These are phyloP conservation scores for Epichloe amarillans DNA, from an alignment of 2,329 filamentous ascomycete species.

Conservation along the genomic window DNA sequence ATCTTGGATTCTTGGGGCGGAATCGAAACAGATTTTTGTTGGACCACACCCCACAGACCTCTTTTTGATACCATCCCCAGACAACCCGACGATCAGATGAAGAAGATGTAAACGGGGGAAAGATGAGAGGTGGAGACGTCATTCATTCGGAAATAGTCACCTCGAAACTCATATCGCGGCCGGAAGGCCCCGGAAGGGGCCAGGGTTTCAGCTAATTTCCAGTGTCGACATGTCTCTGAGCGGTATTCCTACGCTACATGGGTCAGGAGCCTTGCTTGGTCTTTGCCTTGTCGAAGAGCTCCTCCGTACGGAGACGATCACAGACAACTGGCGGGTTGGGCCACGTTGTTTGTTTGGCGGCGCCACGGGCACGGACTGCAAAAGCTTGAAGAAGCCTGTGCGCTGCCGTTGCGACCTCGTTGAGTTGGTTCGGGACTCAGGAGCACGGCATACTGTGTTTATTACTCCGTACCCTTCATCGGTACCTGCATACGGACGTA, in stretches of 20 bases:
- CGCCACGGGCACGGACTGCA: constrained; percentile 1
- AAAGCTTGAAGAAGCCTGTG: background rate
- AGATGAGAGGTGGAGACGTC: background rate
- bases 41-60: background rate
- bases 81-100: background rate
- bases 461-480: too few relatives aligned
- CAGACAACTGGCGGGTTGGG: background rate
- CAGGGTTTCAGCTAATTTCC: background rate
- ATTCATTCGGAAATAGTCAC: background rate
- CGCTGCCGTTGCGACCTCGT: background rate
- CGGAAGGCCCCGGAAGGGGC: background rate
- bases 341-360: background rate
- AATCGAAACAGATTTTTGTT: background rate
- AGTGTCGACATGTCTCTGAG: background rate
- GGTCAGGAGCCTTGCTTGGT: too few relatives aligned
- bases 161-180: background rate
- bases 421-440: too few relatives aligned
- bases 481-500: too few relatives aligned
- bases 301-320: too few relatives aligned
- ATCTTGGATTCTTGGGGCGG: background rate
- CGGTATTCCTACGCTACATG: too few relatives aligned
- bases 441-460: too few relatives aligned
- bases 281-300: too few relatives aligned
- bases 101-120: background rate
- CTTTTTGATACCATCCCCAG: background rate